Evolutionary conservation across 169 alveolate species (phyloP).

Genomic region (Condylostoma magnum): DNA sequence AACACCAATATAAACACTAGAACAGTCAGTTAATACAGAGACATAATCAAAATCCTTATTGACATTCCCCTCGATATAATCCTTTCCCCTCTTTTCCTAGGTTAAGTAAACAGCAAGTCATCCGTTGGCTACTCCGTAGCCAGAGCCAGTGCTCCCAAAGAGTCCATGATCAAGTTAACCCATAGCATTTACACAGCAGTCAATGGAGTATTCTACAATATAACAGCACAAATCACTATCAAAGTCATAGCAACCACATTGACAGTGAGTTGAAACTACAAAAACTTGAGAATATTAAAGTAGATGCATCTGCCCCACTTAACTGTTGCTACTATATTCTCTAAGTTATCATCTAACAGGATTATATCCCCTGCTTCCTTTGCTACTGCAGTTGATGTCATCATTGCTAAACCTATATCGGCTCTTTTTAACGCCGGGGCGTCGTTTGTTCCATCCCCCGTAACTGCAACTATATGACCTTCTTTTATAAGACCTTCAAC

Average conservation of each 20-base stretch:
- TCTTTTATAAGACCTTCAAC: not conserved
- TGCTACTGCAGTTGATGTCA: slow-evolving; percentile 91
- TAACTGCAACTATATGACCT: slow-evolving; percentile 88
- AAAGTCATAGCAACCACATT: slow-evolving; percentile 84
- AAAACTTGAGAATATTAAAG: slow-evolving; percentile 86
- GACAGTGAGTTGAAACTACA: slow-evolving; percentile 89
- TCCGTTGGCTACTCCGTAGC: slow-evolving; percentile 91
- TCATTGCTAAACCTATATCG: slow-evolving; percentile 95
- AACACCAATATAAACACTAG: too few species aligned
- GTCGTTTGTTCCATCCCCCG: slow-evolving; percentile 96
- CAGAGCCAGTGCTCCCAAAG: slow-evolving; percentile 88
- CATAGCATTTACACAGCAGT: slow-evolving; percentile 73
- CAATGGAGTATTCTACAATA: slow-evolving; percentile 71
- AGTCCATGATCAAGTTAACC: slow-evolving; percentile 90
- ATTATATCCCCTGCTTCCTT: slow-evolving; percentile 91
- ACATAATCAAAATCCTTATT: not conserved
- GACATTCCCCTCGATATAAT: slow-evolving; percentile 63
- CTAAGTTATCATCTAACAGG: slow-evolving; percentile 88
- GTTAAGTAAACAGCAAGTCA: slow-evolving; percentile 77
- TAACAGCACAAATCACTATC: slow-evolving; percentile 64
- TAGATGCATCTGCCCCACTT: slow-evolving; percentile 89
- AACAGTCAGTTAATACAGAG: slow-evolving; percentile 4
- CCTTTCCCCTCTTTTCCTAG: slow-evolving; percentile 81
- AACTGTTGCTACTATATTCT: slow-evolving; percentile 86
- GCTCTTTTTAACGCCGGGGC: slow-evolving; percentile 92